phyloP scores from a whole-genome alignment of 2,329 filamentous ascomycete species.

The Rhinocladiella similis region DNA sequence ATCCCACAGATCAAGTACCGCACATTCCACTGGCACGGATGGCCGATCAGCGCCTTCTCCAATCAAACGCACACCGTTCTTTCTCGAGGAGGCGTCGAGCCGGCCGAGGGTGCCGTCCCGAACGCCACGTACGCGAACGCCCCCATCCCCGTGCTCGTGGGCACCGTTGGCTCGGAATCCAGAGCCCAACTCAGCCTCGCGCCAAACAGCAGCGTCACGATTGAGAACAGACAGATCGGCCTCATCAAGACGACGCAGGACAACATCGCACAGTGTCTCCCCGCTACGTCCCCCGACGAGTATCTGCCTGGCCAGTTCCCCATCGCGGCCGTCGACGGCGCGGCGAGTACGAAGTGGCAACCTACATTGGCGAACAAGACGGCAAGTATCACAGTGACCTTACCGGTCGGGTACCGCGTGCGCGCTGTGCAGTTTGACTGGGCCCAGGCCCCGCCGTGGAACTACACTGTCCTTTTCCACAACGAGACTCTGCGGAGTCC shows the following conservation, averaged over 20 bases:
- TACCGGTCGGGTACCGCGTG: slow-evolving; percentile 39
- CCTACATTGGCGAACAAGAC: slow-evolving; percentile 52
- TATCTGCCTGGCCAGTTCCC: slow-evolving; percentile 69
- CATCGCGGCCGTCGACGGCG: slow-evolving; percentile 65
- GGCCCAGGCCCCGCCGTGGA: slow-evolving; percentile 56
- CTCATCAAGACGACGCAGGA: slow-evolving; percentile 54
- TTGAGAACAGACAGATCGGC: slow-evolving; percentile 61
- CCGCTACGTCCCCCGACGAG: slow-evolving; percentile 48
- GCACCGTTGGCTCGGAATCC: slow-evolving; percentile 35
- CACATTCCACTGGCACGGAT: slow-evolving; percentile 67
- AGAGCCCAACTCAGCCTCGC: slow-evolving; percentile 44
- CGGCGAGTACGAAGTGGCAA: slow-evolving; percentile 67
- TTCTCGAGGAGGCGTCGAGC: slow-evolving; percentile 47
- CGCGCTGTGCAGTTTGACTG: slow-evolving; percentile 60
- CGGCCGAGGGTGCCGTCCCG: slow-evolving; percentile 49
- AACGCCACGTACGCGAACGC: slow-evolving; percentile 54
- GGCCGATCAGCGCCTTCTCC: slow-evolving; percentile 60
- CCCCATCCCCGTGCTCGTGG: slow-evolving; percentile 61
- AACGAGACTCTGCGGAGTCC: slow-evolving; percentile 42
- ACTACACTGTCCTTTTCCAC: slow-evolving; percentile 56
- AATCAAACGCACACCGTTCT: slow-evolving; percentile 67
- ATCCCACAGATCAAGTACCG: slow-evolving; percentile 61
- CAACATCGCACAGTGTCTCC: slow-evolving; percentile 66
- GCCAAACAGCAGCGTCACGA: slow-evolving; percentile 51
- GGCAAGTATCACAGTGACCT: slow-evolving; percentile 58